Base-by-base conservation (phyloP, 768 basidiomycete species). In the Mycena olivaceomarginata region DNA sequence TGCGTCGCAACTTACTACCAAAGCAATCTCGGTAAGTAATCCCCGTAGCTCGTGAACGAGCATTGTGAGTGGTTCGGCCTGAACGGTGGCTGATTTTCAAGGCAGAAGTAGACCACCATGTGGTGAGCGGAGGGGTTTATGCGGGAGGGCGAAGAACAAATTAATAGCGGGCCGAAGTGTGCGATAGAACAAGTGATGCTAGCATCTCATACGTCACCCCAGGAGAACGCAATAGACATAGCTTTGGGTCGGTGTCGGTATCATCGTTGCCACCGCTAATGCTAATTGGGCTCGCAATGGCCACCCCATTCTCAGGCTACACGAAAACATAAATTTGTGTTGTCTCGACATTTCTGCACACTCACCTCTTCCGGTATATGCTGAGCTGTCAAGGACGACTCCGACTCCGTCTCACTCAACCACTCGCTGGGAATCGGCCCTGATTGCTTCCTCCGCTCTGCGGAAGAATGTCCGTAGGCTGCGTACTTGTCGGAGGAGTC, bases 381-480 rank as follows among this genome's bases (percentile, higher is more conserved):
- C 10, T 2, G 9, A 6, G 43, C 18, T 7, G 9, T 43, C 5
- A 15, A 15, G 8, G 66, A 48, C 16, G 40, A 72, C 48, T 72
- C 71, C 4, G 71, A 56, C 18, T 66, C 71, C 10, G 51, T 65
- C n/a, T 72, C 71, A 20, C 15, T 39, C 18, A 57, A n/a, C 71
- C 63, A 72, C 10, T 56, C 22, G 51, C 25, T 57, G 5, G 40
- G 12, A 3, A 18, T 11, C 7, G 41, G 25, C n/a, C 13, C 25
- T 31, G 31, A 2, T 31, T 53, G 31, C 39, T n/a, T 51, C 18
- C 7, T 16, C 39, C 56, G n/a, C 63, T 40, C 63, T 13, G 6
- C 37, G 5, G 48, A 10, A 40, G 51, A 37, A 51, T 72, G 40
- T 22, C 10, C 16, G 39, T 70, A 62, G 6, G 13, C 7, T 5